Base-by-base conservation (phyloP, 2,329 filamentous ascomycete genomes). In the Dactylellina haptotyla region DNA sequence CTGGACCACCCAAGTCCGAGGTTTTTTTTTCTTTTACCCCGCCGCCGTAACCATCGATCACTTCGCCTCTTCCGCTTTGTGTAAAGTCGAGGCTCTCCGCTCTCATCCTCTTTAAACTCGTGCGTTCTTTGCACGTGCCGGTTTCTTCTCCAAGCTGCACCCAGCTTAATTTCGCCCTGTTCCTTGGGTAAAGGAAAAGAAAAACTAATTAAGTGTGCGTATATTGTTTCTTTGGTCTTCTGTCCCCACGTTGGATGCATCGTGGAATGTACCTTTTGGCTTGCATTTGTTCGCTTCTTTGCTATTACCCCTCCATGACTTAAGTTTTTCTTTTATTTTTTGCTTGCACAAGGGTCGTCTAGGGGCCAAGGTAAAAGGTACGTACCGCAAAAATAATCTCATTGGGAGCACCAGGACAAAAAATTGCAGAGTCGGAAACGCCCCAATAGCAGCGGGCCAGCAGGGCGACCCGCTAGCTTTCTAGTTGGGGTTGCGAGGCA, bases 381-480 rank as follows among this genome's bases (percentile, higher is more conserved):
- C 61, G 43, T 67, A 66, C 69, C 69, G 51, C 53, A 30, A 72
- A 64, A 51, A 46, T 46, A 62, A 61, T 59, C 18, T 53, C 56
- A 69, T 69, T 69, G 64, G 64, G 64, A 69, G 54, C 64, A 48
- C 46, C 39, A 37, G 48, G 64, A 69, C 64, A 50, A 66, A 56
- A 54, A 59, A 66, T 37, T 46, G 59, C 53, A 46, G 28, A 48
- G 54, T 41, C 30, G 30, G 61, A 50, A 41, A 66, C 30, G 69
- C 69, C 69, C n/a, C 69, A 73, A 73, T 73, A 64, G 46, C 39
- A 73, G 61, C 56, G 46, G 51, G 69, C 69, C 69, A 73, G 69
- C 69, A 66, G 61, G 69, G 59, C 69, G 61, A 73, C 61, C 61
- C 54, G 69, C 69, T 65, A 65, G 50, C 46, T 34, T 65, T 39